Percentiles rank a stretch among this genome's conserved stretches.
Evolutionary conservation across 495 filamentous ascomycete species (phyloP).

Genomic region (Cenococcum geophilum): DNA sequence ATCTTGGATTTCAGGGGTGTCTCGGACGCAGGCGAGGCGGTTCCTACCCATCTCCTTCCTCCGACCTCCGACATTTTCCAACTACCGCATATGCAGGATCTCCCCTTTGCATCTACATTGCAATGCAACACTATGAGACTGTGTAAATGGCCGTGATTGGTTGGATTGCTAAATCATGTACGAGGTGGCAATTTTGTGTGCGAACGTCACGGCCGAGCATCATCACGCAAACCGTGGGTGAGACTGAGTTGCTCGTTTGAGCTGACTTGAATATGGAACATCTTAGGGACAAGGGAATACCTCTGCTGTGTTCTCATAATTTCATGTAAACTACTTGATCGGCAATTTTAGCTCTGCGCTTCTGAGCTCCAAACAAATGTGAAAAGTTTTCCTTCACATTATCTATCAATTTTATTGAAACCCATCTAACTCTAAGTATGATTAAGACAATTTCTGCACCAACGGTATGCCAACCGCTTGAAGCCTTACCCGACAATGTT

Average conservation of each 20-base stretch:
- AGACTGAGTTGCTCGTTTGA: background rate
- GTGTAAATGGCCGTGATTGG: background rate
- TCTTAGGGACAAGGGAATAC: background rate
- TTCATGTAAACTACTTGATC: background rate
- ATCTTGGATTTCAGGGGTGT: background rate
- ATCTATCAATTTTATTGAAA: background rate
- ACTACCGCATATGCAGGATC: background rate
- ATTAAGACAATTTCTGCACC: background rate
- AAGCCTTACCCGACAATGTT: background rate
- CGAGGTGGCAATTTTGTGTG: background rate
- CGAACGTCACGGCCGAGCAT: background rate
- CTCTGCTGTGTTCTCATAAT: background rate
- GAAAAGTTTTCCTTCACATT: background rate
- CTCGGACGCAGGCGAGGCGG: background rate
- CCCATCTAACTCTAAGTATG: background rate
- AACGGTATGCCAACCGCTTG: background rate
- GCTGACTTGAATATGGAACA: constrained; percentile 1
- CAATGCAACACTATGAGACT: background rate
- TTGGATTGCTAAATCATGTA: background rate
- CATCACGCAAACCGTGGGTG: constrained; percentile 1
- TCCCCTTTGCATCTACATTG: constrained; percentile 6
- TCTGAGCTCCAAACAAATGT: background rate
- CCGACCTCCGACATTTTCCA: background rate
- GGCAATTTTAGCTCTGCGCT: background rate
- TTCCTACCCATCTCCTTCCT: background rate